Percentiles rank a stretch among this genome's conserved stretches.
Conservation (phyloP, 2,329 filamentous ascomycete species). For the Monilinia fructigena region DNA sequence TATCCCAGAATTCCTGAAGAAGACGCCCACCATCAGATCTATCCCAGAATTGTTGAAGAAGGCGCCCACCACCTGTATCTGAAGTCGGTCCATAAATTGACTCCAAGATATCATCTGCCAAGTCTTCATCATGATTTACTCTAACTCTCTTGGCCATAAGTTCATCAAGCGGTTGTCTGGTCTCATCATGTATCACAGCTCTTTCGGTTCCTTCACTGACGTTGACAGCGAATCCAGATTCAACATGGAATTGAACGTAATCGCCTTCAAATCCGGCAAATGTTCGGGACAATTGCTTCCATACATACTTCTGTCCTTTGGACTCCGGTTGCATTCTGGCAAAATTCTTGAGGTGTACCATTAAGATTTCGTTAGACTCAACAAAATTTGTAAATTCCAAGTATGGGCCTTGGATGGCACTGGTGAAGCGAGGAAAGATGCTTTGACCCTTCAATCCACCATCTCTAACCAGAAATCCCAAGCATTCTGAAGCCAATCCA, state of each 20-base stretch:
- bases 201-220: background rate
- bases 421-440: background rate
- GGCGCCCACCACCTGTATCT: no score
- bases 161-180: background rate
- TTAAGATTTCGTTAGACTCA: background rate
- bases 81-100: background rate
- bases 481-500: background rate
- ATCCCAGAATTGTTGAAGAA: background rate
- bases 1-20: background rate
- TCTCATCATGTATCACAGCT: background rate
- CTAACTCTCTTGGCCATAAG: background rate
- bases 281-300: background rate
- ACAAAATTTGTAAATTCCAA: background rate
- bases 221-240: background rate
- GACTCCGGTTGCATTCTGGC: background rate
- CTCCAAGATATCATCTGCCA: background rate
- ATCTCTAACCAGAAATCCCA: slow-evolving; percentile 5
- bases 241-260: background rate
- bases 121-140: background rate
- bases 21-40: no score
- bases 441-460: background rate
- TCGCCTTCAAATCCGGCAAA: background rate
- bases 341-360: no score
- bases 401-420: background rate
- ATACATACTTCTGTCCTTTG: background rate